Conservation (phyloP, 768 basidiomycete genomes). For the Trametes cubensis region DNA sequence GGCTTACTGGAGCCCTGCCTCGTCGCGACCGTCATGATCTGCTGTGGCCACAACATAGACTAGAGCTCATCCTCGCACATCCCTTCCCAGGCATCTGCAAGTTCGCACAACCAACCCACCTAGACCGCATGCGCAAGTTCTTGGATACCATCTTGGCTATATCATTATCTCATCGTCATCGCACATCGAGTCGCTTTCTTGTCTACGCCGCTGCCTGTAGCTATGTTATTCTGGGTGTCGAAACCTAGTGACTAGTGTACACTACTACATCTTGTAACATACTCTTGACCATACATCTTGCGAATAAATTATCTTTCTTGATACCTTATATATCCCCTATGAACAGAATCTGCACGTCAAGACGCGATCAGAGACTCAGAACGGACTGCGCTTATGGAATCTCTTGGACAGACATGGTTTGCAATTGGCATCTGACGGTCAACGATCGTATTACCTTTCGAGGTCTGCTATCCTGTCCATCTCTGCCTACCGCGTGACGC, state of each 20-base stretch:
- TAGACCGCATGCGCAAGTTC: not conserved
- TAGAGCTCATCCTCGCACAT: slow-evolving; percentile 28
- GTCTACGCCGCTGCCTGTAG: not conserved
- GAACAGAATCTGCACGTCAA: too few relatives aligned
- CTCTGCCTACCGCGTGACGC: not conserved
- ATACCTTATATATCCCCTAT: too few relatives aligned
- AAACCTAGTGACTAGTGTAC: too few relatives aligned
- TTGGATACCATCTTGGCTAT: not conserved
- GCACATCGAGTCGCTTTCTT: not conserved
- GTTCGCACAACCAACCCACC: not conserved
- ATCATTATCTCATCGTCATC: not conserved
- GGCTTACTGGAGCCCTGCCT: slow-evolving; percentile 56
- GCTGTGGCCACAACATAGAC: slow-evolving; percentile 66
- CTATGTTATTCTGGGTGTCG: not conserved
- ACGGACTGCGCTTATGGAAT: too few relatives aligned
- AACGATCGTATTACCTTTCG: too few relatives aligned
- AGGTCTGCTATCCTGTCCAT: too few relatives aligned
- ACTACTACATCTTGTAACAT: too few relatives aligned
- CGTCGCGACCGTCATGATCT: slow-evolving; percentile 56
- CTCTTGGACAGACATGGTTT: too few relatives aligned
- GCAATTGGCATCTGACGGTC: too few relatives aligned
- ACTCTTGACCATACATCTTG: too few relatives aligned
- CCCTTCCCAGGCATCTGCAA: not conserved
- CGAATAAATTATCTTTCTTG: too few relatives aligned
- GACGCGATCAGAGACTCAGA: too few relatives aligned